Evolutionary conservation across 2,329 filamentous ascomycete species (phyloP), one percentile per base, ranked within the genome.

Genomic region (Claviceps digitariae): DNA sequence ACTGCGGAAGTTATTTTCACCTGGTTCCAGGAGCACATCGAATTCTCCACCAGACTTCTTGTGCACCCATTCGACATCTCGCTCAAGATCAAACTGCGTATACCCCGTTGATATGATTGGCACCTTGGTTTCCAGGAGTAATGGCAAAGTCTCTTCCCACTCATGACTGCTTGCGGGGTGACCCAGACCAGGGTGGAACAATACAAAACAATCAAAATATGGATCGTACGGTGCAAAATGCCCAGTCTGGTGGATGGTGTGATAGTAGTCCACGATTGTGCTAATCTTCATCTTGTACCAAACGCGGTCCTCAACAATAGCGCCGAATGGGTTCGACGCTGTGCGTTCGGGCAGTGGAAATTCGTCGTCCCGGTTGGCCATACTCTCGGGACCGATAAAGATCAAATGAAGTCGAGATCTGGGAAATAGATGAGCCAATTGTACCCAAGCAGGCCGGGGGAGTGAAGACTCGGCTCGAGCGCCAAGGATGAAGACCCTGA

Each of bases 211-310:
- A 74, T 98, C 93, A 68, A 98, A 95, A 72, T 98, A 98, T 1
- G 93, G 93, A 66, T 98, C 93, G 66, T 94, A 96, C 0, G 94
- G 93, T 54, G 87, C 82, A 72, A 97, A 98, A 65, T 90, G 80
- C 48, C 89, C 86, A 0, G 91, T 87, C 66, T 90, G 82, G 72
- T 98, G 91, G 61, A 98, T 81, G 2, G 88, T 97, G 70, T 98
- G 91, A 73, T 94, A 98, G 72, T 98, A 96, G 62, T 98, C 93
- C 51, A 97, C 91, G 63, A 90, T 95, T 0, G 94, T 98, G 67
- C 86, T 93, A 64, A 98, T 95, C 74, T 98, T 98, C 81, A 97
- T 83, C 59, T 86, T 84, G 53, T 86, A 83, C 65, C 86, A 88
- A 9, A 98, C 78, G 51, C 91, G 83, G 67, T 95, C 91, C 71